Evolutionary conservation across 352 stramenopile genomes (phyloP).

Genomic region (Pythium pyrilobum): DNA sequence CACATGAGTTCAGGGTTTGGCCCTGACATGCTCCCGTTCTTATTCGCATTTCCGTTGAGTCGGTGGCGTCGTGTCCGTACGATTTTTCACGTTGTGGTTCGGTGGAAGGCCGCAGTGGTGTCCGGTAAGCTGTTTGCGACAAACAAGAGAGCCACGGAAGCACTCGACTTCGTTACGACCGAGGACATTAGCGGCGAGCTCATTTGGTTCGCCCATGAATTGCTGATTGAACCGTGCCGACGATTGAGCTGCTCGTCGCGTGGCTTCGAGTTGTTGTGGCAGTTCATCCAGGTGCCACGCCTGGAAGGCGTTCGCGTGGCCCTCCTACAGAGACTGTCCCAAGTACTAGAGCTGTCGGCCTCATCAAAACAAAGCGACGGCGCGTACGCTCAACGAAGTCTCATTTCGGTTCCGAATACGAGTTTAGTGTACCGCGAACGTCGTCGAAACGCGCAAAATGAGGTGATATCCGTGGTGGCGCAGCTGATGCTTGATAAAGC

Average conservation of each 20-base stretch:
- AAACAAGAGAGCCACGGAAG: neutral
- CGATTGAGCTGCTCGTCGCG: slow-evolving; percentile 10
- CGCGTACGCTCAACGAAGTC: no score
- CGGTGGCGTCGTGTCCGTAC: slow-evolving; percentile 18
- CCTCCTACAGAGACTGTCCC: slow-evolving; percentile 2
- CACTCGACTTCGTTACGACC: slow-evolving; percentile 15
- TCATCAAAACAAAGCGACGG: neutral
- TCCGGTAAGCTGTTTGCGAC: neutral
- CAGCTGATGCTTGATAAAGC: slow-evolving; percentile 7
- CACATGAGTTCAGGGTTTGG: slow-evolving; percentile 13
- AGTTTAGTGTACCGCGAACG: slow-evolving; percentile 11
- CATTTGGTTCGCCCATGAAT: neutral
- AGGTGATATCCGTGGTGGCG: slow-evolving; percentile 5
- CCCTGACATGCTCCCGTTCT: slow-evolving; percentile 3
- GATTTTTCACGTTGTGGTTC: slow-evolving; percentile 9
- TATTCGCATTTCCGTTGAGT: slow-evolving; percentile 8
- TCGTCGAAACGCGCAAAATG: slow-evolving; percentile 8
- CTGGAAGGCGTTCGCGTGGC: slow-evolving; percentile 1
- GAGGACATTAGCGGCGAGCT: slow-evolving; percentile 6
- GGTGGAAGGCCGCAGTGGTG: slow-evolving; percentile 11
- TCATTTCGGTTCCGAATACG: neutral
- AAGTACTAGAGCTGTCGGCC: neutral
- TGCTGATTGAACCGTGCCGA: slow-evolving; percentile 16
- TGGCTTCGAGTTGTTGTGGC: slow-evolving; percentile 11
- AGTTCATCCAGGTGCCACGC: slow-evolving; percentile 3